Percentiles rank a stretch among this genome's conserved stretches.
phyloP scores from a whole-genome alignment of 495 filamentous ascomycete genomes.

The Niebla homalea region DNA sequence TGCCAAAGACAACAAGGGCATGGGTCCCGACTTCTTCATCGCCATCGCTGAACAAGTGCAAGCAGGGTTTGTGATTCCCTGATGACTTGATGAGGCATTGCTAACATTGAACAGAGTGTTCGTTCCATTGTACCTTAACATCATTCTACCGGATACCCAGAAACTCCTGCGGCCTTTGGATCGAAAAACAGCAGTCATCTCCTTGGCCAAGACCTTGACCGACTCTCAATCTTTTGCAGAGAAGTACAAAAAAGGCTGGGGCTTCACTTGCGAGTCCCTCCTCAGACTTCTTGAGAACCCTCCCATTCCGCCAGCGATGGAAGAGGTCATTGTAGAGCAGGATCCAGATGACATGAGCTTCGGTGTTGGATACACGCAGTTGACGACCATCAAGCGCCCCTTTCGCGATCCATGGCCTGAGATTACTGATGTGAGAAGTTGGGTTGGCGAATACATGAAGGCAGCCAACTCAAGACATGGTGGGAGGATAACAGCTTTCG shows the following conservation, averaged over 20 bases:
- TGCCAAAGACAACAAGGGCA: conserved; percentile 57
- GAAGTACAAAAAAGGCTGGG: conserved; percentile 75
- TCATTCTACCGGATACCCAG: conserved; percentile 79
- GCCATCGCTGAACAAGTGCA: conserved; percentile 68
- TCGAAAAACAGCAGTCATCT: conserved; percentile 86
- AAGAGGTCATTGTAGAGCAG: conserved; percentile 66
- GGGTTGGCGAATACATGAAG: conserved; percentile 64
- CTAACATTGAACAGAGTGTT: conserved; percentile 46
- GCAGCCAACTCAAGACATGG: conserved; percentile 41
- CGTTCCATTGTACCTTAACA: conserved; percentile 63
- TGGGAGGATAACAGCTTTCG: conserved; percentile 43
- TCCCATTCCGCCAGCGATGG: conserved; percentile 54
- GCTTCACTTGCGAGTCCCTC: conserved; percentile 68
- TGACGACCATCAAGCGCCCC: conserved; percentile 70
- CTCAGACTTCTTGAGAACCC: conserved; percentile 81
- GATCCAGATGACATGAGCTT: conserved; percentile 93
- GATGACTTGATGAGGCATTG: conserved; percentile 8
- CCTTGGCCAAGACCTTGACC: conserved; percentile 76
- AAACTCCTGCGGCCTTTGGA: conserved; percentile 76
- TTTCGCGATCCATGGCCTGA: conserved; percentile 68
- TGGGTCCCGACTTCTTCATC: conserved; percentile 84
- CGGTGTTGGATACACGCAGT: conserved; percentile 79
- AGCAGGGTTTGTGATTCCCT: conserved; percentile 35
- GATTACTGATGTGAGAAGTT: conserved; percentile 61
- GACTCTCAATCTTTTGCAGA: conserved; percentile 68